These are phyloP conservation scores for Circinella umbellata DNA, from an alignment of 371 early-diverging fungal species.

Conservation along the genomic window DNA sequence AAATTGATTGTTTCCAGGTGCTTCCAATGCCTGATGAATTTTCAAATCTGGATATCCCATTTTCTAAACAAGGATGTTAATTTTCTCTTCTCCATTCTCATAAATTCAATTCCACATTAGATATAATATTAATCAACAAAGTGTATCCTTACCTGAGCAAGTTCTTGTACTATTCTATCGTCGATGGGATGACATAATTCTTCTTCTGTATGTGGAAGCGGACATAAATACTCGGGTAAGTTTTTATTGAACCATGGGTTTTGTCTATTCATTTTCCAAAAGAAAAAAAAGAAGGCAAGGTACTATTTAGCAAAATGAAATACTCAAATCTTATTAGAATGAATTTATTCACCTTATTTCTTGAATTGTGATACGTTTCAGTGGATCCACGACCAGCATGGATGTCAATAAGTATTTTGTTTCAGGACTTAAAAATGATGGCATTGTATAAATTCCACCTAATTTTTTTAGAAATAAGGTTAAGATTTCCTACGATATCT, in stretches of 20 bases:
- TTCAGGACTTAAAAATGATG: slow-evolving; percentile 83
- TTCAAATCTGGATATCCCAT: slow-evolving; percentile 77
- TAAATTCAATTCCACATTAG: too few relatives aligned
- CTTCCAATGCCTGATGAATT: slow-evolving; percentile 74
- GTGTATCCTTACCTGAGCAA: slow-evolving; percentile 60
- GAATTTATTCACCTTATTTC: slow-evolving; percentile 68
- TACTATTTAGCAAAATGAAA: too few relatives aligned
- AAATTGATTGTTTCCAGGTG: slow-evolving; percentile 86
- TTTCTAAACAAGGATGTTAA: slow-evolving; percentile 53
- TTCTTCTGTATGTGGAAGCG: slow-evolving; percentile 71
- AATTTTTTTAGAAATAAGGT: background rate
- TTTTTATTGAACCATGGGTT: slow-evolving; percentile 90
- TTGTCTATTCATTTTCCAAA: slow-evolving; percentile 45
- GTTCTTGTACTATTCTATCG: slow-evolving; percentile 75
- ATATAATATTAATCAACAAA: too few relatives aligned
- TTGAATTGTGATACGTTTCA: slow-evolving; percentile 91
- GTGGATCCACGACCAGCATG: slow-evolving; percentile 96
- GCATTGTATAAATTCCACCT: slow-evolving; percentile 92
- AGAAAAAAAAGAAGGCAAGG: too few relatives aligned
- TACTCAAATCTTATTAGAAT: too few relatives aligned
- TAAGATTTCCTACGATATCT: background rate
- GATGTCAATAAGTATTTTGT: slow-evolving; percentile 83
- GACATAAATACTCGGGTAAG: slow-evolving; percentile 89
- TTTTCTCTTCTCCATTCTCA: too few relatives aligned
- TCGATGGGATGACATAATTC: slow-evolving; percentile 70